These are phyloP conservation scores for Parathielavia appendiculata DNA, from an alignment of 495 filamentous ascomycete genomes.

Conservation along the genomic window DNA sequence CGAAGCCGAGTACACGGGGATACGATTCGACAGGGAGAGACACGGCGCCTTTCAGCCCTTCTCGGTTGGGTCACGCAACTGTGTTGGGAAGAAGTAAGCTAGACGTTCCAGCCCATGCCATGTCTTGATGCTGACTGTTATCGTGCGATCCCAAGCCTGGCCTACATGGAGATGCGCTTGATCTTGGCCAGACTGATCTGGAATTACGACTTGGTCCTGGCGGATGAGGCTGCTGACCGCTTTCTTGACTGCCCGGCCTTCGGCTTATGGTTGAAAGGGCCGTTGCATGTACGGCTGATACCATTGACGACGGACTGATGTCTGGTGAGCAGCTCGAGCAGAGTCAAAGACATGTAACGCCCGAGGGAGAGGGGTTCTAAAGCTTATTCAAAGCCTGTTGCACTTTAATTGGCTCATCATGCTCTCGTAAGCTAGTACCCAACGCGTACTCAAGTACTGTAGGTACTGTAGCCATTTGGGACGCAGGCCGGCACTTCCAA, in stretches of 20 bases:
- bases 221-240: constrained; percentile 28
- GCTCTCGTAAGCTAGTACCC: no score
- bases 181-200: constrained; percentile 48
- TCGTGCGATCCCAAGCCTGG: constrained; percentile 11
- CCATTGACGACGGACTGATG: constrained; percentile 1
- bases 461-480: no score
- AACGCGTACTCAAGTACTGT: no score
- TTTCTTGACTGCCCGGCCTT: constrained; percentile 21
- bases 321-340: no score
- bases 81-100: constrained; percentile 44
- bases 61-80: constrained; percentile 45
- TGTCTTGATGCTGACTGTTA: neutral
- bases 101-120: neutral
- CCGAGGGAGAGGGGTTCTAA: no score
- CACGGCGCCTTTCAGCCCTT: constrained; percentile 42
- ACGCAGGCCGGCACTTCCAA: no score
- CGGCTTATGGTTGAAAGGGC: constrained; percentile 17
- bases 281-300: constrained; percentile 12
- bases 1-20: constrained; percentile 18
- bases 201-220: constrained; percentile 47
- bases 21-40: constrained; percentile 43
- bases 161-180: constrained; percentile 42
- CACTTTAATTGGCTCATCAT: no score
- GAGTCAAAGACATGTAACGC: no score
- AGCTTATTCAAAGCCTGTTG: no score